Base-by-base conservation (phyloP, 2,329 filamentous ascomycete species). In the Gnomoniopsis sp. region DNA sequence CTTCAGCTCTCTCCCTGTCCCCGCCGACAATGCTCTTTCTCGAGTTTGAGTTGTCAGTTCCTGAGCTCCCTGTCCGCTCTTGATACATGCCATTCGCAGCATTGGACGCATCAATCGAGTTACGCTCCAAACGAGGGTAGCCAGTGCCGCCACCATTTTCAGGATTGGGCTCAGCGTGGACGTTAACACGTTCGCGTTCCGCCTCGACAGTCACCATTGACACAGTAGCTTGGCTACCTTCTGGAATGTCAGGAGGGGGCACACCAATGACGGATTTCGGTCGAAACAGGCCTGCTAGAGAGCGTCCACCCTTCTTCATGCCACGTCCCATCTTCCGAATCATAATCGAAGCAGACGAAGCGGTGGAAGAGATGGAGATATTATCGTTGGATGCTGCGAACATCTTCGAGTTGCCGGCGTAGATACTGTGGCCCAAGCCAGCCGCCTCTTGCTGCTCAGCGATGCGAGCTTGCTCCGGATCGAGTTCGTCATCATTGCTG, bases 241-340 rank as follows among this genome's bases (percentile, higher is more conserved):
- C 84, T 30, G 84, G 80, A 6, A 81, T 77, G 65, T 96, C 92
- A 3, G 88, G 85, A 34, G 86, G 81, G 19, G 90, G 85, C 21
- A 88, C 86, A 34, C 91, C 93, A 66, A 93, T 84, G 17, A 96
- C 81, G 1, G 93, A 98, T 73, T 98, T 99, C 0, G 95, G 93
- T 63, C 95, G 84, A 78, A 99, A 99, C 8, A 99, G 80, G 26
- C 95, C 95, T 65, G 96, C 96, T 55, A 99, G 84, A 23, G 93
- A 97, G 50, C 93, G 85, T 19, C 89, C 89, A 53, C 91, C 88
- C 75, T 95, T 96, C 82, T 96, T 98, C 86, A 98, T 89, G n/a
- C 93, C 93, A 64, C 92, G 91, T 57, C 95, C 95, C 95, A 99
- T 99, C 78, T 99, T 99, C 55, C 95, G 87, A 65, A 99, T 89